Base-by-base conservation (phyloP, 1,284 basidiomycete genomes). In the Amylostereum areolatum region DNA sequence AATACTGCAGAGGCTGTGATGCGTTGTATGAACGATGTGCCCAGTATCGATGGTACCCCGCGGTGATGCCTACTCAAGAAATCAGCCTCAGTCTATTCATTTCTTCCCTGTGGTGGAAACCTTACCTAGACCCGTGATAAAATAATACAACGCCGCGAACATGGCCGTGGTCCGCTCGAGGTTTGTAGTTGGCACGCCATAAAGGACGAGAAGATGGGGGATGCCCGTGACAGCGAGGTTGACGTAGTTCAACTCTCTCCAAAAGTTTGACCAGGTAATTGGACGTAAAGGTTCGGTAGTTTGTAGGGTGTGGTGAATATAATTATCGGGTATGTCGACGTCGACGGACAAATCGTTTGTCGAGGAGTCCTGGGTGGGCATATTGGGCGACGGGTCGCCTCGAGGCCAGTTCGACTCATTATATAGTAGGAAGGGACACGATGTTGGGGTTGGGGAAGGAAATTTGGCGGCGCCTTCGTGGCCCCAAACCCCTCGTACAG, bases 11-110 rank as follows among this genome's bases (percentile, higher is more conserved):
- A 12, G 84, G 79, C 27, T 73, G 66, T 31, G 83, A 83, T 3
- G 92, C 93, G 50, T 88, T 88, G 68, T 92, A 96, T 0, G 91
- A 83, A 48, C 92, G 79, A 66, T 96, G 92, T 2, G 93, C 90
- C 89, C 90, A 96, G 1, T 95, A 74, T 45, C 92, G 80, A 68
- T 96, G 92, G 69, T 95, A 96, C 42, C 92, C 92, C 53, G 63
- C 63, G 3, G 63, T 64, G 31, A 64, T 63, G 4, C 63, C 63
- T 64, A 41, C 31, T 28, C 4, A n/a, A 30, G 7, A 48, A 34
- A n/a, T n/a, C 31, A 48, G 43, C 24, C 36, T 36, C 32, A 40
- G 24, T n/a, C n/a, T n/a, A n/a, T n/a, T n/a, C 40, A 41, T 29
- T n/a, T 30, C 45, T 18, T 1, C 4, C 7, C 36, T 41, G 27